A percentile compares a stretch with the other conserved stretches of the same genome.
phyloP scores from a whole-genome alignment of 495 filamentous ascomycete genomes.

The Cryomyces minteri region DNA sequence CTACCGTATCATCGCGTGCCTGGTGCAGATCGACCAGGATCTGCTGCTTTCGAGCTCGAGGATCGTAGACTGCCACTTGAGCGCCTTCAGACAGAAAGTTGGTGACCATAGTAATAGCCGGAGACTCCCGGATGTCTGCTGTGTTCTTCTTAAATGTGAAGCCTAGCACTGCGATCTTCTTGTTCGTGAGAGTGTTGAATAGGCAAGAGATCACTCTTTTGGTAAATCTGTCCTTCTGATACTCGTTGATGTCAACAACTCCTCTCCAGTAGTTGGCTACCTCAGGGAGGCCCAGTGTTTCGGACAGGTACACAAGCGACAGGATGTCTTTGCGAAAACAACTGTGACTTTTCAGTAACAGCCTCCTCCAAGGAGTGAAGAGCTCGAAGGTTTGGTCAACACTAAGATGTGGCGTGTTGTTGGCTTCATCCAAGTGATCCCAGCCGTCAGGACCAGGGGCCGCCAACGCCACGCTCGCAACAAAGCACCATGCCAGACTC shows the following conservation, averaged over 20 bases:
- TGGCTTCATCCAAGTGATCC: no score
- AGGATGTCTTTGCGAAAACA: slow-evolving; percentile 76
- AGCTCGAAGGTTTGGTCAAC: no score
- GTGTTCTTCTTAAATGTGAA: slow-evolving; percentile 76
- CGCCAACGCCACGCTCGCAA: no score
- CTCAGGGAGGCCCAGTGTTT: slow-evolving; percentile 47
- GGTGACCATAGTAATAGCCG: slow-evolving; percentile 48
- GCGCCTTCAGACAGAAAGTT: slow-evolving; percentile 42
- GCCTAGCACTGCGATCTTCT: slow-evolving; percentile 58
- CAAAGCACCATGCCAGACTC: no score
- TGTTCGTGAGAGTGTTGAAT: slow-evolving; percentile 47
- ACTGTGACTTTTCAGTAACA: slow-evolving; percentile 14
- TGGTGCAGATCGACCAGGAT: slow-evolving; percentile 23
- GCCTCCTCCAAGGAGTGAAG: slow-evolving; percentile 26
- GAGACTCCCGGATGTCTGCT: slow-evolving; percentile 55
- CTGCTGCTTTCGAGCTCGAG: slow-evolving; percentile 33
- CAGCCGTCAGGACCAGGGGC: no score
- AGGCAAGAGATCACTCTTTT: slow-evolving; percentile 44
- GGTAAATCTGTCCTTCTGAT: slow-evolving; percentile 50
- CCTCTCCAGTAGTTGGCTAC: slow-evolving; percentile 62
- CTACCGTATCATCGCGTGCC: slow-evolving; percentile 4
- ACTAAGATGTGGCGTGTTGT: no score
- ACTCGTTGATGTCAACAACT: slow-evolving; percentile 60
- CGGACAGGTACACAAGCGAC: slow-evolving; percentile 55
- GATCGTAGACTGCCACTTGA: slow-evolving; percentile 59